Base-by-base conservation (phyloP, 768 basidiomycete species). In the Amanita thiersii region DNA sequence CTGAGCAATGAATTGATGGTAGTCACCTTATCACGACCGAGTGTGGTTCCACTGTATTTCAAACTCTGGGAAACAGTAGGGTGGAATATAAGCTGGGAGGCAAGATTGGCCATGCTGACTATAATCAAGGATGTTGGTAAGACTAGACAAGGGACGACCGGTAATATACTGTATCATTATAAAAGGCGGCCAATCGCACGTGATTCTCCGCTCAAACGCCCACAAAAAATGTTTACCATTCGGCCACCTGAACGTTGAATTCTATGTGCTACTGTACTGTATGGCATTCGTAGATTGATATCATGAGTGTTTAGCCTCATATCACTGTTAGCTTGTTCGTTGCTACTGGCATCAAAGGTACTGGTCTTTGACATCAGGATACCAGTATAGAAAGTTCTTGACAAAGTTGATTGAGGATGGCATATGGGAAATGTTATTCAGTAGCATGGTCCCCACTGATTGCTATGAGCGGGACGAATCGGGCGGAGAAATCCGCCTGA, bases 11-110 rank as follows among this genome's bases (percentile, higher is more conserved):
- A n/a, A 29, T 47, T 17, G 31, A 17, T 24, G 24, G 36, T 30
- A 18, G 31, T 42, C 51, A 79, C 90, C 80, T 99, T 97, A 70
- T 97, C 94, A 37, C 92, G 72, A 7, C 92, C 94, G 23, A 85
- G 56, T 11, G 88, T 96, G 0, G 90, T 91, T 14, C 73, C 72
- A 36, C 81, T 74, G 37, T 86, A 78, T 56, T 83, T 87, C 57
- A 97, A 66, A 18, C 75, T 62, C 47, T 84, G 77, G 25, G 84
- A 82, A 23, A 89, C 70, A 1, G 73, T 65, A 6, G 94, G 94
- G 52, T 97, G 91, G 33, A 97, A 74, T 44, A 97, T 70, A 48
- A 94, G 56, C 54, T 92, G 86, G 14, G 82, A 77, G 17, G 81
- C 80, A 38, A 77, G 49, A 50, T 56, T 66, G 47, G 69, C 64